phyloP scores from a whole-genome alignment of 371 early-diverging fungal genomes.

The Paraphysoderma sedebokerense region DNA sequence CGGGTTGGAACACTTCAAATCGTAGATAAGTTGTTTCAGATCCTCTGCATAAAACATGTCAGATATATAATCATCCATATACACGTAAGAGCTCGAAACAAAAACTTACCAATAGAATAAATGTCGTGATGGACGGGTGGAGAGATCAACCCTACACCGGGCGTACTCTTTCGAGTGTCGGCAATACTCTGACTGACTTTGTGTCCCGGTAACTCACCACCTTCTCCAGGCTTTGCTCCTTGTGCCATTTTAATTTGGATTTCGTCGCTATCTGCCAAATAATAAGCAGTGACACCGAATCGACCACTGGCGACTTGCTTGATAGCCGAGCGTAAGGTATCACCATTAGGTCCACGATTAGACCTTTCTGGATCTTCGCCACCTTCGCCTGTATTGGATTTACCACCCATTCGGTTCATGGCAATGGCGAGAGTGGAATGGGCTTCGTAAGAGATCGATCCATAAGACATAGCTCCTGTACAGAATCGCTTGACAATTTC shows the following conservation, averaged over 20 bases:
- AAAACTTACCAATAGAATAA: slow-evolving; percentile 51
- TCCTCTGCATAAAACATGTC: slow-evolving; percentile 48
- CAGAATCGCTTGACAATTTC: slow-evolving; percentile 86
- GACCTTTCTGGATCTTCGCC: slow-evolving; percentile 45
- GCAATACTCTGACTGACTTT: slow-evolving; percentile 85
- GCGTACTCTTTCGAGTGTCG: slow-evolving; percentile 81
- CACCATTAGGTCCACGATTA: slow-evolving; percentile 68
- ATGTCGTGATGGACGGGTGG: slow-evolving; percentile 97
- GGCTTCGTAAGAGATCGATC: slow-evolving; percentile 86
- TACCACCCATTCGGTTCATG: slow-evolving; percentile 89
- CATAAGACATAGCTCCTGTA: slow-evolving; percentile 98
- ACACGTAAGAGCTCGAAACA: not conserved
- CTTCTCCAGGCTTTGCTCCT: slow-evolving; percentile 97
- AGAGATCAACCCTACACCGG: slow-evolving; percentile 86
- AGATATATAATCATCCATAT: not conserved
- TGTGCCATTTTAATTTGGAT: slow-evolving; percentile 98
- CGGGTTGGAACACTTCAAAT: slow-evolving; percentile 84
- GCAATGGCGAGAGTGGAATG: slow-evolving; percentile 83
- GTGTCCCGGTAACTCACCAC: slow-evolving; percentile 61
- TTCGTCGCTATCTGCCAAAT: slow-evolving; percentile 84
- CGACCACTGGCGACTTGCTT: slow-evolving; percentile 96
- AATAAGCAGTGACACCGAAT: slow-evolving; percentile 89
- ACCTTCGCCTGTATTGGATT: slow-evolving; percentile 95
- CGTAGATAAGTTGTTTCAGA: slow-evolving; percentile 91
- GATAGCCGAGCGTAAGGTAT: slow-evolving; percentile 76